Evolutionary conservation across 495 filamentous ascomycete genomes (phyloP), one percentile per base, ranked within the genome.

Genomic region (Penicillium cataractarum): DNA sequence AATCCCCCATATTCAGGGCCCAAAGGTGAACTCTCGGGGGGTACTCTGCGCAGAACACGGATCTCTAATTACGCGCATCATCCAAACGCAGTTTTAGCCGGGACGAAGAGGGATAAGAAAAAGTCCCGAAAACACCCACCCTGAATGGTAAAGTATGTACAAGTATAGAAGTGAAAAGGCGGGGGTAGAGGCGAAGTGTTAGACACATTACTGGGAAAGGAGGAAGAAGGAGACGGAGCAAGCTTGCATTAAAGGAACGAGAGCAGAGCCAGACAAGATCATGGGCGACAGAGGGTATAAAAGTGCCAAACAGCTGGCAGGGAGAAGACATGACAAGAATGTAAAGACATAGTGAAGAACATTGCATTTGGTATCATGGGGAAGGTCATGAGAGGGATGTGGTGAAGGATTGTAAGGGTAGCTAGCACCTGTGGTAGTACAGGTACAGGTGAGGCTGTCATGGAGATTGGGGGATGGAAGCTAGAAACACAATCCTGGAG

Each of bases 281-380:
- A 21, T 24, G 27, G 42, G 48, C 31, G 53, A 39, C 37, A 58
- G 27, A 65, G 65, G 65, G 65, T 68, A 68, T 68, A 68, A 61
- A 61, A 42, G 49, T 62, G 44, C 53, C 54, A 51, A 24, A 42
- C n/a, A 40, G 29, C 27, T 54, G 31, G 37, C 31, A 32, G 17
- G 29, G 21, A 65, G 24, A 57, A 27, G 51, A 26, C 39, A 27
- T 26, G 61, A 58, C 8, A 49, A 57, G 32, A 55, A n/a, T 33
- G 37, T 24, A 39, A 55, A 46, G 55, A 61, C 19, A 60, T 26
- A 53, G 26, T 27, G 57, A 64, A 32, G 26, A 60, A 60, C 19
- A 57, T 50, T 58, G 60, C 37, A 57, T 53, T 35, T 67, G 65
- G 57, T 70, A 68, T 68, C 67, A 57, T 67, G 56, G 61, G 55